Percentiles rank a stretch among this genome's conserved stretches.
phyloP scores from a whole-genome alignment of 768 basidiomycete genomes.

The Tylopilus rubrobrunneus region DNA sequence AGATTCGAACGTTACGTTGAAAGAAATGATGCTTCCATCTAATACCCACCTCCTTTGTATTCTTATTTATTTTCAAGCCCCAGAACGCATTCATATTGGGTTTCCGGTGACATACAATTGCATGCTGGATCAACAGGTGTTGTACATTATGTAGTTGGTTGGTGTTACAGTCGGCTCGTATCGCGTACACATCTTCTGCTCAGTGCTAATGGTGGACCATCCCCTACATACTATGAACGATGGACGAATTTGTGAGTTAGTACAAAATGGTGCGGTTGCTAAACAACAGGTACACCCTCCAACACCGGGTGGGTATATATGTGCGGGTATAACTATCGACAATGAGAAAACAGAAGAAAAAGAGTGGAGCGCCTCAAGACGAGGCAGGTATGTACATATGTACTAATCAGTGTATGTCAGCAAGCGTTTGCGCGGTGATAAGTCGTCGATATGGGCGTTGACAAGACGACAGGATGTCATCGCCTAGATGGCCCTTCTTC shows the following conservation, averaged over 20 bases:
- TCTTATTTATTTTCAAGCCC: neutral
- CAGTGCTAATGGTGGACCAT: no score
- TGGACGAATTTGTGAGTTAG: neutral
- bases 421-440: neutral
- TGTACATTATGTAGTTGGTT: neutral
- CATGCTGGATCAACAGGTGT: neutral
- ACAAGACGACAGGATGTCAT: neutral
- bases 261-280: neutral
- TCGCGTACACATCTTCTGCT: no score
- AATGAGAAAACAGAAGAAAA: neutral
- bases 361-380: constrained; percentile 2
- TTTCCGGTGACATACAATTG: neutral
- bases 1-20: constrained; percentile 9
- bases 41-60: neutral
- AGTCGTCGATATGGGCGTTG: neutral
- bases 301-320: neutral
- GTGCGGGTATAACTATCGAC: constrained; percentile 1
- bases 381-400: neutral
- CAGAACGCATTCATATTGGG: neutral
- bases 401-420: no score
- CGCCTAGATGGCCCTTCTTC: neutral
- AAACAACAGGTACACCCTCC: neutral
- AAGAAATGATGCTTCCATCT: neutral
- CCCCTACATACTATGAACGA: no score
- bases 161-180: no score